Evolutionary conservation across 2,329 filamentous ascomycete species (phyloP), one percentile per base, ranked within the genome.

Genomic region (Aspergillus texensis): DNA sequence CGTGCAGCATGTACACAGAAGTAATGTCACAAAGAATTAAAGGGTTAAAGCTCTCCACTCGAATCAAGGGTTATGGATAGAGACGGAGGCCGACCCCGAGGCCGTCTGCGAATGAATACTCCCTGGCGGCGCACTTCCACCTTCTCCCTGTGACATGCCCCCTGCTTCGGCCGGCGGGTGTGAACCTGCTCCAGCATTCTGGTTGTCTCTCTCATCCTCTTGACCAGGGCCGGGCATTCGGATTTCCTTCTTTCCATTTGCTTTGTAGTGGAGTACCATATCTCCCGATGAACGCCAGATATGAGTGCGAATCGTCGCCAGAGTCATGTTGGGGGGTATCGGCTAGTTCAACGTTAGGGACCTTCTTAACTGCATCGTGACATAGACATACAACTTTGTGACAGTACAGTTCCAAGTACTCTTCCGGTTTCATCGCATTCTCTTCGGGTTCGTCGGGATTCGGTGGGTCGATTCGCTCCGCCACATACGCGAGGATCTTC

Each of bases 241-340:
- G 36, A 82, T 79, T 60, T 77, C 72, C 64, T 92, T 94, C 72
- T 88, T 88, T n/a, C 93, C 94, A 71, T 97, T 99, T 58, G 91
- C 85, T 75, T 94, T 96, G 83, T 99, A 99, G 73, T 93, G 88
- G 57, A 99, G 83, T 59, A 96, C 80, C 67, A 99, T 91, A 78
- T 99, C 95, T 71, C 91, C 94, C n/a, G 93, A 93, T 50, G 92
- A 93, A 72, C 96, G 93, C 95, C 95, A 99, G 60, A 98, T 84
- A 74, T 97, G 93, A 2, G 93, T 90, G 36, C 94, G 89, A 50
- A 99, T 88, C 0, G 94, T 97, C 5, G 93, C 93, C n/a, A 99
- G 86, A 41, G 91, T 98, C 90, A 97, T 97, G 36, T 89, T 91
- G 8, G 89, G 88, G 2, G 91, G 87, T 30, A 98, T 71, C 55